Evolutionary conservation across 2,329 filamentous ascomycete genomes (phyloP), one percentile per base, ranked within the genome.

Genomic region (Exophiala dermatitidis): DNA sequence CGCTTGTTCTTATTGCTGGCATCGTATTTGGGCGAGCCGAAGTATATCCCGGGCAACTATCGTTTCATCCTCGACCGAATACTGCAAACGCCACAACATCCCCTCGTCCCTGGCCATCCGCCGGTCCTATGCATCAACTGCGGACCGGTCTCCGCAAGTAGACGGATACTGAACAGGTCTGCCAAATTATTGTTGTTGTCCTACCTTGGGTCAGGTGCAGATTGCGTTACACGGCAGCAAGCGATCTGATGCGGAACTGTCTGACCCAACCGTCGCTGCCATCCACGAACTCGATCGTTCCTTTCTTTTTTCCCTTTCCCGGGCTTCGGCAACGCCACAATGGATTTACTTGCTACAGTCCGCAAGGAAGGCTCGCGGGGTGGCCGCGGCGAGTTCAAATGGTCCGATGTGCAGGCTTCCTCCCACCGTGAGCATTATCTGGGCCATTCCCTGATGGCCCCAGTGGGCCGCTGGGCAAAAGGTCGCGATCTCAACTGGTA

Each of bases 291-390:
- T 36, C 26, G 31, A 12, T 49, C 51, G 9, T 9, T 12, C 29
- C 31, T 43, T 38, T 26, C 19, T 19, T 19, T 19, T 19, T 19
- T 19, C 19, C 19, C 19, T 19, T 45, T 38, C 38, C 28, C 12
- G 38, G 28, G 9, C 12, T 5, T 41, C 38, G 6, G 4, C 40
- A 32, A 2, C 28, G 7, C 33, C 29, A 71, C 29, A 52, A 96
- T 98, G 93, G 93, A 98, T 78, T 81, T 98, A 51, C 82, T 97
- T 50, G 88, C 90, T 55, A 89, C 87, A 40, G 86, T 98, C 58
- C 88, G 90, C 66, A 97, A 98, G 73, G 91, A 95, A 69, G 82
- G 82, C 29, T 50, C 12, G 57, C 80, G 93, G 62, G 93, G 93
- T 66, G 93, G 93, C 56, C 79, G 78, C 67, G 86, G 86, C 71